Evolutionary conservation across 1,284 basidiomycete species (phyloP).

Genomic region (Microbotryum violaceum): DNA sequence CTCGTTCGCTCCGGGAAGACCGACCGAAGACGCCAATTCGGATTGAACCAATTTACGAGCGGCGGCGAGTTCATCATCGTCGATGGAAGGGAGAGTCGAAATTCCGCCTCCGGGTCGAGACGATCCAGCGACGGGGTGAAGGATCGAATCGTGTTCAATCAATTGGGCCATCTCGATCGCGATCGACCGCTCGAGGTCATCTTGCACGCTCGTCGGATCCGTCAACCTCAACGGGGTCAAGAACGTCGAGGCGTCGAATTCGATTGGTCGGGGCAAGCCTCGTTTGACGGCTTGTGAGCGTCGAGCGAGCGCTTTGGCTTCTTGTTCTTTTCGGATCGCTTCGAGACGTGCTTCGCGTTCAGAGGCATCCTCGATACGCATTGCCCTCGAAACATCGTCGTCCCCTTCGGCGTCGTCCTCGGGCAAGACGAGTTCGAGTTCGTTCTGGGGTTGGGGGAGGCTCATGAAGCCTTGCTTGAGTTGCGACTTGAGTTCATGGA

Average conservation of each 20-base stretch:
- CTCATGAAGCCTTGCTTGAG: constrained; percentile 73
- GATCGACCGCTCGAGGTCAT: constrained; percentile 44
- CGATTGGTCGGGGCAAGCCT: constrained; percentile 75
- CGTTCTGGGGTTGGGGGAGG: constrained; percentile 90
- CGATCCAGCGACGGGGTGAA: constrained; percentile 74
- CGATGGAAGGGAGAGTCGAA: constrained; percentile 66
- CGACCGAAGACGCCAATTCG: constrained; percentile 71
- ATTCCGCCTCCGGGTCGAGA: constrained; percentile 67
- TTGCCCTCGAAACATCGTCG: constrained; percentile 34
- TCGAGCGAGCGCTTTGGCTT: constrained; percentile 66
- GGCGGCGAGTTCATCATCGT: constrained; percentile 64
- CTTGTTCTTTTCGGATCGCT: constrained; percentile 65
- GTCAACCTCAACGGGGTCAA: constrained; percentile 51
- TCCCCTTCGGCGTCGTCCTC: constrained; percentile 60
- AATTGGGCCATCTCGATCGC: constrained; percentile 71
- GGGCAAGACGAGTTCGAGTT: constrained; percentile 89
- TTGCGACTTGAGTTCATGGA: constrained; percentile 59
- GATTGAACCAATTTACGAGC: constrained; percentile 67
- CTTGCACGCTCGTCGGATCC: background rate
- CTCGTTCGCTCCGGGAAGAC: constrained; percentile 73
- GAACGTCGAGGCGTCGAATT: constrained; percentile 64
- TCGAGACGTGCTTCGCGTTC: constrained; percentile 77
- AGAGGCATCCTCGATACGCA: constrained; percentile 77
- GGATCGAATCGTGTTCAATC: constrained; percentile 79
- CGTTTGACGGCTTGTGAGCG: constrained; percentile 74